Conservation (phyloP, 345 rosid species). For the Brassica cretica region DNA sequence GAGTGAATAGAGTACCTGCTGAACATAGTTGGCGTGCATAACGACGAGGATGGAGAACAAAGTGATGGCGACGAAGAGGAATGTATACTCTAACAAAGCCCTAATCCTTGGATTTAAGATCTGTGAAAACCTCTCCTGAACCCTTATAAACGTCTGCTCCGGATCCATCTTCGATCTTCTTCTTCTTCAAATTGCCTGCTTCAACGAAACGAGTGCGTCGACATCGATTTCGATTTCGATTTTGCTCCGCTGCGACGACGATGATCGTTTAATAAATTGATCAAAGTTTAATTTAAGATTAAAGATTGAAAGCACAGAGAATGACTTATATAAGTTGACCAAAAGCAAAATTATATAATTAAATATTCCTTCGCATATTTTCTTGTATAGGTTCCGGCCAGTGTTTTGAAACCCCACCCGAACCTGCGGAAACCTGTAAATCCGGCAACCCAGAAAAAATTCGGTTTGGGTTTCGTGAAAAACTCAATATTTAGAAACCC, state of each 20-base stretch:
- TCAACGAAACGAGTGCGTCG: background rate
- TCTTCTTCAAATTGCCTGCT: conserved; percentile 2
- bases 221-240: background rate
- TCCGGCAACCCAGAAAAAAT: too few relatives aligned
- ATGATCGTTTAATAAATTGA: background rate
- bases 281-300: too few relatives aligned
- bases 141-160: conserved; percentile 93
- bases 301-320: too few relatives aligned
- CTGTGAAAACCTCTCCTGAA: conserved; percentile 94
- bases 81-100: conserved; percentile 77
- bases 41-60: conserved; percentile 90
- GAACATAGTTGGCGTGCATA: conserved; percentile 99
- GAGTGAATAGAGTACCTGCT: conserved; percentile 53
- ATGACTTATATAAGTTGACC: too few relatives aligned
- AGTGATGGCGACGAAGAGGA: conserved; percentile 74
- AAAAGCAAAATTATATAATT: too few relatives aligned
- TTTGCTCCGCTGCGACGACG: background rate
- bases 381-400: too few relatives aligned
- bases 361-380: too few relatives aligned
- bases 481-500: too few relatives aligned
- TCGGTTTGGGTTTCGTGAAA: too few relatives aligned
- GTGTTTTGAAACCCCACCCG: too few relatives aligned
- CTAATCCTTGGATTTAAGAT: conserved; percentile 75
- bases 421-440: too few relatives aligned
- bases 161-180: conserved; percentile 70